These are phyloP conservation scores for Brassica nigra DNA, from an alignment of 345 rosid genomes.

Conservation along the genomic window DNA sequence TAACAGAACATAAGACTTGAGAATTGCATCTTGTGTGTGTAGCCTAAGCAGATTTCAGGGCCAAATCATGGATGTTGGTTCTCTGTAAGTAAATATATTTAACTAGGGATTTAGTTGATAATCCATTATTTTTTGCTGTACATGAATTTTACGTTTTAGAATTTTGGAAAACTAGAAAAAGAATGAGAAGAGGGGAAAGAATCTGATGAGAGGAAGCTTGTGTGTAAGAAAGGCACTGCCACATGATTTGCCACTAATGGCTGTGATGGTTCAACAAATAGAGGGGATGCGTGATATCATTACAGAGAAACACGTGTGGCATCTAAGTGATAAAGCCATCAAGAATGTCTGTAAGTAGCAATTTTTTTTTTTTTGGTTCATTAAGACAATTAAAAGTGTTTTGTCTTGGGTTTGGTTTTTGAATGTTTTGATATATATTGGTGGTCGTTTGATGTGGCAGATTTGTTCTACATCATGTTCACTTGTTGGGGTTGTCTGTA, in stretches of 20 bases:
- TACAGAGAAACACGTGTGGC: slow-evolving; percentile 71
- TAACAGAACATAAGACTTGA: not conserved
- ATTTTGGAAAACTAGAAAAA: slow-evolving; percentile 1
- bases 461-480: slow-evolving; percentile 85
- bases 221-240: slow-evolving; percentile 62
- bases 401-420: not conserved
- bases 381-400: not conserved
- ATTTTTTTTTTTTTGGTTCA: not conserved
- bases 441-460: slow-evolving; percentile 41
- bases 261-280: slow-evolving; percentile 72
- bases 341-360: slow-evolving; percentile 74
- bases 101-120: not conserved
- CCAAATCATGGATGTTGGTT: slow-evolving; percentile 39
- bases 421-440: not conserved
- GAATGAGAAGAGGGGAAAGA: slow-evolving; percentile 37
- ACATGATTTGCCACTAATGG: slow-evolving; percentile 74
- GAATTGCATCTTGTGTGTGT: slow-evolving; percentile 20
- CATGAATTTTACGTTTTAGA: not conserved
- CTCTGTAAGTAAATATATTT: slow-evolving; percentile 34
- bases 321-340: slow-evolving; percentile 79
- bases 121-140: not conserved
- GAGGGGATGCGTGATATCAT: slow-evolving; percentile 72
- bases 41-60: slow-evolving; percentile 52
- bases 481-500: slow-evolving; percentile 89
- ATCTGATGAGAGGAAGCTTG: slow-evolving; percentile 32